Conservation (phyloP, 306 rosid species). For the Dicorynia guianensis region DNA sequence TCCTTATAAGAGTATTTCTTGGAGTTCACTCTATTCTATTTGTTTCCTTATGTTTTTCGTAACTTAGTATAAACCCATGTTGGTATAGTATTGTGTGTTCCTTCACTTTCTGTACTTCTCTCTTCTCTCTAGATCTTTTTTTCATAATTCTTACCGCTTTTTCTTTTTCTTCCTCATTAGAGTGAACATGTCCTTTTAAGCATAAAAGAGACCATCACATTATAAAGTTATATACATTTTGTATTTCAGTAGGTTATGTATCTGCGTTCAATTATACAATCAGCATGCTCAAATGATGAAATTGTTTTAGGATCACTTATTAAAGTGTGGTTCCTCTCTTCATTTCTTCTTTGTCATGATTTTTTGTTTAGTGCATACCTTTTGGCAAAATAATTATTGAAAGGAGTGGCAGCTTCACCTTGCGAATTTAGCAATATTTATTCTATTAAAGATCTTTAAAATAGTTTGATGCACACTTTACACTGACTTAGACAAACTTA, state of each 20-base stretch:
- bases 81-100: too few relatives aligned
- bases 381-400: neutral
- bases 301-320: neutral
- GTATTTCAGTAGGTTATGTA: neutral
- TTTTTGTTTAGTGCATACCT: neutral
- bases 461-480: neutral
- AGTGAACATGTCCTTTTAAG: conserved; percentile 9
- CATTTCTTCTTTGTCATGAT: neutral
- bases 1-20: too few relatives aligned
- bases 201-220: neutral
- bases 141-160: too few relatives aligned
- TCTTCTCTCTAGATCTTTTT: too few relatives aligned
- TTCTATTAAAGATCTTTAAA: neutral
- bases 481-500: neutral
- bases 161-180: conserved; percentile 7
- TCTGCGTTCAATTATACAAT: conserved; percentile 5
- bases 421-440: neutral
- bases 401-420: conserved; percentile 4
- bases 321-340: neutral
- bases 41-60: too few relatives aligned
- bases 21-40: too few relatives aligned
- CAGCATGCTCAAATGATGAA: neutral
- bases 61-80: too few relatives aligned
- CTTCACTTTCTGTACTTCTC: too few relatives aligned
- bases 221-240: conserved; percentile 1